These are phyloP conservation scores for Kodamaea kaohsiungensis DNA, from an alignment of 805 yeast genomes.

Conservation along the genomic window DNA sequence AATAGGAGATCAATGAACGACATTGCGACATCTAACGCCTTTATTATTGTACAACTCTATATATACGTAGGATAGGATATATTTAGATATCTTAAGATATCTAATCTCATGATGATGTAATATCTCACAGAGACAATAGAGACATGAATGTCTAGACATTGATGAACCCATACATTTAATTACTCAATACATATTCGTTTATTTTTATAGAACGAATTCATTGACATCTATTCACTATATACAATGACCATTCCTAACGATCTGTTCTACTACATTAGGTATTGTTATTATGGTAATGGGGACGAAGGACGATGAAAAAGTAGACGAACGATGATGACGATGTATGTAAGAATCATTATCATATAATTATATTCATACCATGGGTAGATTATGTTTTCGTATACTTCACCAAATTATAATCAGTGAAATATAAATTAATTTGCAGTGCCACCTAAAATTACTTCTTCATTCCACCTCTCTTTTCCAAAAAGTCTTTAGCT, in stretches of 20 bases:
- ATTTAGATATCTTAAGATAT: no score
- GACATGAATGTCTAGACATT: no score
- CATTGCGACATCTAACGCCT: not conserved
- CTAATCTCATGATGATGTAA: no score
- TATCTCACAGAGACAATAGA: not conserved
- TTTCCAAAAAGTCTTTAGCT: conserved; percentile 81
- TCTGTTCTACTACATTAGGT: not conserved
- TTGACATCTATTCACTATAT: not conserved
- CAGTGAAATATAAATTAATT: no score
- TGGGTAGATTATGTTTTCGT: no score
- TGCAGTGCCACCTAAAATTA: no score
- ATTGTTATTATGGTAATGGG: not conserved
- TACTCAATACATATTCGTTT: no score
- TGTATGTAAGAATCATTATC: not conserved
- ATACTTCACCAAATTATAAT: no score
- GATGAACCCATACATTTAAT: not conserved
- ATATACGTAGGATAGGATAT: no score
- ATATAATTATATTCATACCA: not conserved
- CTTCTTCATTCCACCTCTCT: conserved; percentile 55
- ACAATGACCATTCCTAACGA: not conserved
- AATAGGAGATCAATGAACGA: not conserved
- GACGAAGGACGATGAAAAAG: not conserved
- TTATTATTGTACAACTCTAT: no score
- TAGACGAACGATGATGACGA: not conserved
- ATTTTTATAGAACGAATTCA: not conserved